These are phyloP conservation scores for Malassezia furfur DNA, from an alignment of 1,284 basidiomycete species.

Conservation along the genomic window DNA sequence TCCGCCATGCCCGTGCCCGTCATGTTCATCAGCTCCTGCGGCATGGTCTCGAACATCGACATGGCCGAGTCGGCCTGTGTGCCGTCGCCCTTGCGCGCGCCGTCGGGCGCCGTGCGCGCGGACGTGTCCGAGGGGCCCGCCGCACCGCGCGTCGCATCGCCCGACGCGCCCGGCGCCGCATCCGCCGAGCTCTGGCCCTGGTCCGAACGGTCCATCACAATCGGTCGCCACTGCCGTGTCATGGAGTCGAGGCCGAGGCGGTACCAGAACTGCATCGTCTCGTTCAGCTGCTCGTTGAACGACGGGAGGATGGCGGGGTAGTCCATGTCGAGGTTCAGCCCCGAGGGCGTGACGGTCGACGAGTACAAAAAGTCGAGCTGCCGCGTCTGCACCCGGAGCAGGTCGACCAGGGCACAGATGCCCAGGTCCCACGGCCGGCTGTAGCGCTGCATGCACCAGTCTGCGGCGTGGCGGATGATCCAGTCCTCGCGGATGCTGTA, in stretches of 20 bases:
- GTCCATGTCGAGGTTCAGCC: constrained; percentile 75
- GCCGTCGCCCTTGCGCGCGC: background rate
- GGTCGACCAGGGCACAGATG: constrained; percentile 32
- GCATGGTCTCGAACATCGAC: background rate
- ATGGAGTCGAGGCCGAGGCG: constrained; percentile 13
- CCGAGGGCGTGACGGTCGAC: constrained; percentile 67
- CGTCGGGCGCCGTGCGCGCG: background rate
- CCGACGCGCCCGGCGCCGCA: background rate
- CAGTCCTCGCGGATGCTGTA: constrained; percentile 75
- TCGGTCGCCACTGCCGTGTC: constrained; percentile 1
- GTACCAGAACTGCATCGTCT: constrained; percentile 48
- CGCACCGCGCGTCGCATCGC: background rate
- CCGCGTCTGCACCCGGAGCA: constrained; percentile 55
- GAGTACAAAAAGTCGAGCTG: constrained; percentile 84
- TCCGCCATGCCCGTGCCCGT: constrained; percentile 5
- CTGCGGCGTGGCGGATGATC: constrained; percentile 65
- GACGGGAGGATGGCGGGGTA: constrained; percentile 72
- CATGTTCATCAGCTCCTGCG: constrained; percentile 5
- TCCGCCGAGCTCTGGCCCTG: background rate
- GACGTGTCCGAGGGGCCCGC: background rate
- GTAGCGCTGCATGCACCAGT: constrained; percentile 54
- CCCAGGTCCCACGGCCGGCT: constrained; percentile 43
- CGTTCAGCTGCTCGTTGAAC: constrained; percentile 67
- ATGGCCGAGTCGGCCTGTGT: background rate
- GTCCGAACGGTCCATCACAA: background rate